Percentiles rank a stretch among this genome's conserved stretches.
Evolutionary conservation across 306 rosid genomes (phyloP).

Genomic region (Acacia melanoxylon): DNA sequence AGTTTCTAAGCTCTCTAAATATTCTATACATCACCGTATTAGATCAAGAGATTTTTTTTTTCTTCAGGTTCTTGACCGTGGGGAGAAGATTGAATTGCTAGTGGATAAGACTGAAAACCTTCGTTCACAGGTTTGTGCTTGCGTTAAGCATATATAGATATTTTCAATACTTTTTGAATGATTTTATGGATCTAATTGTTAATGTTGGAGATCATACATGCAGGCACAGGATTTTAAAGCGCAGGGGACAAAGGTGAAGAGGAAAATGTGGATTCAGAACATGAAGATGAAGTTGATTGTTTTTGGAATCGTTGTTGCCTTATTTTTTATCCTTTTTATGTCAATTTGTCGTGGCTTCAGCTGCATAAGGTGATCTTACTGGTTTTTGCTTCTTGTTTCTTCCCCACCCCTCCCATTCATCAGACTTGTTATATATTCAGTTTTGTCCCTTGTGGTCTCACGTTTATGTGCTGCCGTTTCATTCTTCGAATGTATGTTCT

Average conservation of each 20-base stretch:
- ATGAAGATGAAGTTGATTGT: conserved; percentile 91
- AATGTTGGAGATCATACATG: background rate
- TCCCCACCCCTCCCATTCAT: background rate
- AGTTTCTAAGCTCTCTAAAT: background rate
- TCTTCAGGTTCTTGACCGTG: conserved; percentile 94
- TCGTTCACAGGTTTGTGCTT: conserved; percentile 79
- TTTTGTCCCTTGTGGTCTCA: conserved; percentile 6
- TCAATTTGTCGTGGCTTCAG: conserved; percentile 71
- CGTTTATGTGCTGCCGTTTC: conserved; percentile 15
- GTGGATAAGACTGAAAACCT: conserved; percentile 95
- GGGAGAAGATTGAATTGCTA: conserved; percentile 89
- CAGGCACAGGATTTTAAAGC: conserved; percentile 88
- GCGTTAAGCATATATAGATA: background rate
- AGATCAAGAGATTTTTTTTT: background rate
- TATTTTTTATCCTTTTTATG: conserved; percentile 60
- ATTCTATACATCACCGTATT: background rate
- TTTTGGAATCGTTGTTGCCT: conserved; percentile 53
- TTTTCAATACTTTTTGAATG: background rate
- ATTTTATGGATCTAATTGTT: background rate
- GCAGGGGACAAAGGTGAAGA: conserved; percentile 72
- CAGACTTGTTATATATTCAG: background rate
- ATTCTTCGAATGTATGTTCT: background rate
- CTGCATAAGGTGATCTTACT: conserved; percentile 32
- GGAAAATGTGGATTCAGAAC: conserved; percentile 93
- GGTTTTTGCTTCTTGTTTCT: background rate